Evolutionary conservation across 2,329 filamentous ascomycete genomes (phyloP), one percentile per base, ranked within the genome.

Genomic region (Beauveria asiatica): DNA sequence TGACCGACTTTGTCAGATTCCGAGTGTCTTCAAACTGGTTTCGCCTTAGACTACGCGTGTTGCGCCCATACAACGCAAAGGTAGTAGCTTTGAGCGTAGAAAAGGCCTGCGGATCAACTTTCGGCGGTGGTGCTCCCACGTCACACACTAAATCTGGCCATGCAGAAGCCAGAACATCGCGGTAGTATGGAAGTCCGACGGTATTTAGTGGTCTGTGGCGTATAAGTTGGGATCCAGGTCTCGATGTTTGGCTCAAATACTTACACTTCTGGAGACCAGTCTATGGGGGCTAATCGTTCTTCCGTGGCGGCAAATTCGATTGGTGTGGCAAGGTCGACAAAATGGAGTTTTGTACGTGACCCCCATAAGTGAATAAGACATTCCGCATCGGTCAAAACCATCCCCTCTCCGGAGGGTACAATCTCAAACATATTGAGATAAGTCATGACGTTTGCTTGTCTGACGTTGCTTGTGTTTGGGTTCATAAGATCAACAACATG

Each of bases 401-500:
- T 80, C 0, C 90, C 91, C 72, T 96, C 91, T 1, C 92, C 92
- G 1, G 92, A 95, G 0, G 90, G 87, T 3, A 92, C 90, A 65
- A 97, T 86, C 66, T 96, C 92, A 64, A 97, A 85, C 64, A 89
- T 87, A 62, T 84, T 86, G 65, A 96, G 81, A 66, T 88, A 90
- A 1, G 81, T 82, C 30, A 86, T 81, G 5, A 92, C 84, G 67
- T 92, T 92, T 39, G 89, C 87, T 74, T 95, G 92, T 55, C 89
- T 84, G 56, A 96, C 84, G 66, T 89, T 92, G 69, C 90, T 91
- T 21, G 90, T 87, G 69, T 95, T 92, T 0, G 91, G 90, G 64
- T 96, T 96, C 84, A 95, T 91, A 5, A 99, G 82, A 72, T 99
- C 94, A 55, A 97, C 91, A 16, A 97, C 88, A 70, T 99, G 93